A percentile compares a stretch with the other conserved stretches of the same genome.
Conservation (phyloP, 257 asterid genomes). For the Nicotiana obtusifolia region DNA sequence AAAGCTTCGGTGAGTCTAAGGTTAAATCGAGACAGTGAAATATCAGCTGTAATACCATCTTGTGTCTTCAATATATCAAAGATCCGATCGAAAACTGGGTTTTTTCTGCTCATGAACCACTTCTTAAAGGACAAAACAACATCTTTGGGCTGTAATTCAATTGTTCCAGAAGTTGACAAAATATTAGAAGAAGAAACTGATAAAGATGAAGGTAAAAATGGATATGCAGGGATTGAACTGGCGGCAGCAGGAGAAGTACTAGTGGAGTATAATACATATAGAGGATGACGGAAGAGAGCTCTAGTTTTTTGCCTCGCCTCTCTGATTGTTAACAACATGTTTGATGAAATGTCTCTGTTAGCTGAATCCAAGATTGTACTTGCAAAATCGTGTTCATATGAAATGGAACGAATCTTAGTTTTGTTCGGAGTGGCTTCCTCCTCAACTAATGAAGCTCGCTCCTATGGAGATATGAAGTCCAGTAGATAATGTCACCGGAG, state of each 20-base stretch:
- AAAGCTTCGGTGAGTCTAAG: slow-evolving; percentile 42
- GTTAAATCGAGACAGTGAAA: slow-evolving; percentile 42
- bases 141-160: slow-evolving; percentile 19
- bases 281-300: neutral
- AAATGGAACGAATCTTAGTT: no score
- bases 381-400: no score
- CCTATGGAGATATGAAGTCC: no score
- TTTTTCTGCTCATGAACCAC: slow-evolving; percentile 60
- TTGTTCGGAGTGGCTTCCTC: no score
- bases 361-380: no score
- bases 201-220: neutral
- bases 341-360: neutral
- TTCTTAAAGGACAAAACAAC: slow-evolving; percentile 40
- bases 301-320: neutral
- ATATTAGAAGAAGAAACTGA: slow-evolving; percentile 1
- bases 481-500: no score
- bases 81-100: slow-evolving; percentile 44
- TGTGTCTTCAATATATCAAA: slow-evolving; percentile 46
- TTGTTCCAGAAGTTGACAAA: neutral
- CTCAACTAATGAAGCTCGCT: no score
- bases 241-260: neutral
- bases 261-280: neutral
- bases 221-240: neutral
- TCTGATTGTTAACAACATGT: neutral
- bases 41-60: slow-evolving; percentile 40